phyloP scores from a whole-genome alignment of 2,329 filamentous ascomycete genomes.

The Sordariomycetes sp. region DNA sequence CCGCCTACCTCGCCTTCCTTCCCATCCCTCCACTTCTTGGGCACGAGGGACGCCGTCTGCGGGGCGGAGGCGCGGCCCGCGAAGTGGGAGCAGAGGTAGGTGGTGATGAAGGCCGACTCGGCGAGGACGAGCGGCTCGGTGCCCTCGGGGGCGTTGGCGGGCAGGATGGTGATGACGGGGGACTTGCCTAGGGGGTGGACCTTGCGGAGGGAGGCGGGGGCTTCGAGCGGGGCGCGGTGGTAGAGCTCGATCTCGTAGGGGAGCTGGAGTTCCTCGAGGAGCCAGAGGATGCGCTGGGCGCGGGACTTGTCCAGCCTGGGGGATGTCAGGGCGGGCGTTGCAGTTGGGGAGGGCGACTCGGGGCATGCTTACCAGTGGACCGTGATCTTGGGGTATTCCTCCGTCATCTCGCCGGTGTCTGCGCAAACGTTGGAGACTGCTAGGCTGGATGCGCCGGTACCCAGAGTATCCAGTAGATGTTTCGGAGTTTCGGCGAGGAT shows the following conservation, averaged over 20 bases:
- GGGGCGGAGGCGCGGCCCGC: constrained; percentile 20
- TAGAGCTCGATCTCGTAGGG: constrained; percentile 71
- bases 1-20: constrained; percentile 42
- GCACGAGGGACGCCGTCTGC: constrained; percentile 29
- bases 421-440: too few species aligned
- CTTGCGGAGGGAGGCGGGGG: constrained; percentile 62
- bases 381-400: constrained; percentile 33
- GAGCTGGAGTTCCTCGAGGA: constrained; percentile 69
- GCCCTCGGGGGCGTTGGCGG: background rate
- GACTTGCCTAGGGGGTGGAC: constrained; percentile 82
- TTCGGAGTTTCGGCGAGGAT: too few species aligned
- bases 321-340: background rate
- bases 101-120: constrained; percentile 68
- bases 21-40: constrained; percentile 41
- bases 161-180: constrained; percentile 54
- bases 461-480: too few species aligned
- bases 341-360: background rate
- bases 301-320: constrained; percentile 74
- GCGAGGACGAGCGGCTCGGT: constrained; percentile 49
- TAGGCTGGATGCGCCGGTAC: too few species aligned
- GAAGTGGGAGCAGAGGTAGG: constrained; percentile 66
- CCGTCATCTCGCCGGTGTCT: background rate
- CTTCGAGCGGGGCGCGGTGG: constrained; percentile 53
- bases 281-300: constrained; percentile 72
- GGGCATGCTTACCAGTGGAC: constrained; percentile 14